These are phyloP conservation scores for Achaetomiella virescens DNA, from an alignment of 495 filamentous ascomycete species.

Conservation along the genomic window DNA sequence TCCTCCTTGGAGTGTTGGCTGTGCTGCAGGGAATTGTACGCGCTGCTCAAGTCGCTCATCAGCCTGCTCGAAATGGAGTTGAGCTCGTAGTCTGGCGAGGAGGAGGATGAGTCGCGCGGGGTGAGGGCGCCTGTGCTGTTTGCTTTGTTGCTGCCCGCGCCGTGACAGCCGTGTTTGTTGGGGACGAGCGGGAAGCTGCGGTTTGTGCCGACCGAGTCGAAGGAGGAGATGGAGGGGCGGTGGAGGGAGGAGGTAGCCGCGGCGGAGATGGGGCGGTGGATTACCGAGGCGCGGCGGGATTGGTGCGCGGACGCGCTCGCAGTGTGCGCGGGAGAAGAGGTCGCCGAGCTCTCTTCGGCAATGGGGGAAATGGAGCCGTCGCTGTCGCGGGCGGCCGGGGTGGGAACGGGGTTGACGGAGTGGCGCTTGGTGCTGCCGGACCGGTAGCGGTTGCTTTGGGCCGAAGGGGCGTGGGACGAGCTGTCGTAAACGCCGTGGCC, in stretches of 20 bases:
- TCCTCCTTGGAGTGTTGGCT: conserved; percentile 14
- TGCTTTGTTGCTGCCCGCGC: background rate
- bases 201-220: conserved; percentile 43
- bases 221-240: conserved; percentile 45
- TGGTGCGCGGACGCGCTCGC: too few species aligned
- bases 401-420: conserved; percentile 18
- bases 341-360: conserved; percentile 21
- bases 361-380: conserved; percentile 31
- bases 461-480: conserved; percentile 20
- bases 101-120: conserved; percentile 24
- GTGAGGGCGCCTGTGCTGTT: conserved; percentile 37
- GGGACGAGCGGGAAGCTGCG: conserved; percentile 50
- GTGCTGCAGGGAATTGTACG: too few species aligned
- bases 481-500: conserved; percentile 6
- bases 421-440: conserved; percentile 25
- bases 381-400: conserved; percentile 17
- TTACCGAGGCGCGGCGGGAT: conserved; percentile 16
- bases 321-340: background rate
- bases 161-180: conserved; percentile 26
- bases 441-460: conserved; percentile 22
- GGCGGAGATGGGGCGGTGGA: conserved; percentile 35
- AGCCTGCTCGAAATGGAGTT: conserved; percentile 34
- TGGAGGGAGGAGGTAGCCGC: conserved; percentile 25
- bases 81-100: conserved; percentile 33
- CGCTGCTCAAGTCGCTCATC: conserved; percentile 35